Percentiles rank a stretch among this genome's conserved stretches.
Conservation (phyloP, 768 basidiomycete species). For the Cystofilobasidium ferigula region DNA sequence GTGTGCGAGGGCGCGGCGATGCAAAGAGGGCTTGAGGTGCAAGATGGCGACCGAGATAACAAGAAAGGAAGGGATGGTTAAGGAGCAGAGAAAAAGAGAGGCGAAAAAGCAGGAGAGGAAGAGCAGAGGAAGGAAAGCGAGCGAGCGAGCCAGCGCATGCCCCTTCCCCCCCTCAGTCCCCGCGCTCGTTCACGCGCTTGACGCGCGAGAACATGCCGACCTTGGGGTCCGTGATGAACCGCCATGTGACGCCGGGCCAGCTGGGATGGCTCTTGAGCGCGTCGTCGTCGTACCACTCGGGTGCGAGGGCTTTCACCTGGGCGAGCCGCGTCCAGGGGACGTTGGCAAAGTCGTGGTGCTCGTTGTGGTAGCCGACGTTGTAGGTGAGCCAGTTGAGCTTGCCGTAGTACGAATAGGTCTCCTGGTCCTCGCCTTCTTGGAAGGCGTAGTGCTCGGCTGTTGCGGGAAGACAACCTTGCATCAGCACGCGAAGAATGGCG, state of each 20-base stretch:
- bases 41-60: too few species aligned
- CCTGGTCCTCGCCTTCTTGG: conserved; percentile 54
- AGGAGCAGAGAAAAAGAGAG: too few species aligned
- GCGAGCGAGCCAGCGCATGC: too few species aligned
- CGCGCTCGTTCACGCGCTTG: conserved; percentile 46
- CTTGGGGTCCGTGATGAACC: conserved; percentile 81
- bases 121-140: too few species aligned
- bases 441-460: conserved; percentile 26
- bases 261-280: conserved; percentile 72
- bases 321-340: conserved; percentile 90
- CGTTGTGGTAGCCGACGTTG: conserved; percentile 98
- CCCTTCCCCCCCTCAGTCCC: too few species aligned
- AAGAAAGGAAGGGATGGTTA: too few species aligned
- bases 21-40: too few species aligned
- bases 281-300: conserved; percentile 68
- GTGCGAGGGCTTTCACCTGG: conserved; percentile 65
- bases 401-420: conserved; percentile 96
- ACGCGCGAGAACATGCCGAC: conserved; percentile 82
- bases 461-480: not conserved
- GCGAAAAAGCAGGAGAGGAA: too few species aligned
- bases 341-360: conserved; percentile 98
- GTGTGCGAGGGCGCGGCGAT: too few species aligned
- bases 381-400: conserved; percentile 79
- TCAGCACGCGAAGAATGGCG: not conserved
- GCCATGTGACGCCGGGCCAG: conserved; percentile 89